Conservation (phyloP, 352 stramenopile genomes). For the Pythium monospermum region DNA sequence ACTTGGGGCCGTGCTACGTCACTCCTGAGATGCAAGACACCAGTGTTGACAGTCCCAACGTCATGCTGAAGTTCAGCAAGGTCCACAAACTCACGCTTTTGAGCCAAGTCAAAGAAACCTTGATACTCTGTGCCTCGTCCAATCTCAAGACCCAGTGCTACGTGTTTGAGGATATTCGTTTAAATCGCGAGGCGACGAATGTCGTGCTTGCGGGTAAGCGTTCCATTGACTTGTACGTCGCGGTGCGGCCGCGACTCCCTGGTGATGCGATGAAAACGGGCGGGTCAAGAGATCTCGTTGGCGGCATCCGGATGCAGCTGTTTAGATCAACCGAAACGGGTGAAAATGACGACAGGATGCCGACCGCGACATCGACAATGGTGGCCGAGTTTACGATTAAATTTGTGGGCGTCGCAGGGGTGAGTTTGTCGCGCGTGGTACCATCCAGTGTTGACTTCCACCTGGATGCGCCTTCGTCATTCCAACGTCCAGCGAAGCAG, state of each 20-base stretch:
- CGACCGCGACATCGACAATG: conserved; percentile 36
- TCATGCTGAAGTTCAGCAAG: conserved; percentile 81
- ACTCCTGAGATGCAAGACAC: conserved; percentile 83
- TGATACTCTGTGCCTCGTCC: conserved; percentile 76
- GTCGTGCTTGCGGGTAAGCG: conserved; percentile 65
- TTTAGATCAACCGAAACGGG: conserved; percentile 33
- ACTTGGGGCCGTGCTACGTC: conserved; percentile 80
- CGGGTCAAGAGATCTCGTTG: conserved; percentile 70
- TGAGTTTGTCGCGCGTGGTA: conserved; percentile 67
- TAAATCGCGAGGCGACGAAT: conserved; percentile 69
- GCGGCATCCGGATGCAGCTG: conserved; percentile 84
- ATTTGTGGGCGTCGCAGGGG: conserved; percentile 79
- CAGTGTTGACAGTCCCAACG: conserved; percentile 64
- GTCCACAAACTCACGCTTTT: conserved; percentile 79
- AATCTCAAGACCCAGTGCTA: conserved; percentile 89
- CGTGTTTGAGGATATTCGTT: conserved; percentile 69
- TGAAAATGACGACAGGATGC: not conserved
- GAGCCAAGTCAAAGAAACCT: conserved; percentile 69
- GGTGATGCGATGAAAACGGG: conserved; percentile 79
- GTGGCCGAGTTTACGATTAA: conserved; percentile 86
- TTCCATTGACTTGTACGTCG: conserved; percentile 70
- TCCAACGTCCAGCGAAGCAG: conserved; percentile 21
- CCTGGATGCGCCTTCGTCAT: conserved; percentile 51
- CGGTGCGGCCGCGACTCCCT: conserved; percentile 73
- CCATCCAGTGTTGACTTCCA: conserved; percentile 72